Percentiles rank a stretch among this genome's conserved stretches.
Evolutionary conservation across 1,284 basidiomycete species (phyloP).

Genomic region (Pseudomicrostroma phylloplanum): DNA sequence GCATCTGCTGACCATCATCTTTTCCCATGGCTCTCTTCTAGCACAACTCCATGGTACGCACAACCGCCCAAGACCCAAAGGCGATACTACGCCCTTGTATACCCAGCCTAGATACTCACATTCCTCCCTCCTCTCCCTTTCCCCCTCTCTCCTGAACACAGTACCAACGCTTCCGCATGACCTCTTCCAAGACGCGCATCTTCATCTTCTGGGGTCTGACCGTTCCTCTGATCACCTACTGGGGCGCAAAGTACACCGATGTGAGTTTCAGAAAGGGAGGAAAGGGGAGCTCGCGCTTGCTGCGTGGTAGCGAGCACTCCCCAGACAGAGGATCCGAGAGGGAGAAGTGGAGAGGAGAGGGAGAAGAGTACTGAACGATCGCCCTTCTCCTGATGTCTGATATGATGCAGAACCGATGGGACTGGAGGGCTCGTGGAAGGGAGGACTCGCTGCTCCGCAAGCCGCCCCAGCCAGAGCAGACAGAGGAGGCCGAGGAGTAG

Average conservation of each 20-base stretch:
- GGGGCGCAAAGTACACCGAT: constrained; percentile 27
- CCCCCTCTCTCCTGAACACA: neutral
- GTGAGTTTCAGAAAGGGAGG: constrained; percentile 36
- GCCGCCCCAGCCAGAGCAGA: too few relatives aligned
- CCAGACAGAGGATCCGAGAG: neutral
- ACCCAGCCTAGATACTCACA: neutral
- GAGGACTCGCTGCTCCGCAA: too few relatives aligned
- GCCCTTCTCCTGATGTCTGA: neutral
- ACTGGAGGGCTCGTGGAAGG: too few relatives aligned
- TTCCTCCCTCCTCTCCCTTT: neutral
- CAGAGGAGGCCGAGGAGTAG: too few relatives aligned
- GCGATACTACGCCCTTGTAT: neutral
- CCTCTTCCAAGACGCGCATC: constrained; percentile 26
- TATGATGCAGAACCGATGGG: neutral
- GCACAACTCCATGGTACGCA: constrained; percentile 39
- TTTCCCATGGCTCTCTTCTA: constrained; percentile 6
- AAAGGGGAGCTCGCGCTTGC: too few relatives aligned
- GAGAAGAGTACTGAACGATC: neutral
- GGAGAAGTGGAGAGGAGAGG: neutral
- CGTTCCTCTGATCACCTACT: constrained; percentile 32
- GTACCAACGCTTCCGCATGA: constrained; percentile 43
- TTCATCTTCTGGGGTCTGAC: constrained; percentile 33
- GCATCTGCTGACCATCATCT: too few relatives aligned
- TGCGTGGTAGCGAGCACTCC: neutral
- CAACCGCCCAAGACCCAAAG: neutral